Conservation (phyloP, 1,284 basidiomycete species). For the Bjerkandera adusta region DNA sequence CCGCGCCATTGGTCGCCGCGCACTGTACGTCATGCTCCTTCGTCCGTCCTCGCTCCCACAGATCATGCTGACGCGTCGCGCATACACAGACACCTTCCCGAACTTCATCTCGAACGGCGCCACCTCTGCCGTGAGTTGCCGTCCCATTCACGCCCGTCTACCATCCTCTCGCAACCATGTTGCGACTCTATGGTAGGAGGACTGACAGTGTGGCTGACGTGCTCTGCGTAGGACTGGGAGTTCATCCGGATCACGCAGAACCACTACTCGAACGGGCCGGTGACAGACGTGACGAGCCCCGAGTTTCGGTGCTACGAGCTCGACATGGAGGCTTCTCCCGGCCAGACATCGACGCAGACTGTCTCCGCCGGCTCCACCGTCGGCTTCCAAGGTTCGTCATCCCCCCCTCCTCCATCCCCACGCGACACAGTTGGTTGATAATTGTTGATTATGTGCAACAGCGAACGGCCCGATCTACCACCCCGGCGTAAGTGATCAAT, state of each 20-base stretch:
- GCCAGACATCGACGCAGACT: conserved; percentile 37
- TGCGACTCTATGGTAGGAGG: background rate
- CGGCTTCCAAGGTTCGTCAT: conserved; percentile 24
- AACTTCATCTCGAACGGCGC: conserved; percentile 21
- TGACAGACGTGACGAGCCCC: conserved; percentile 40
- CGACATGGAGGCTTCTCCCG: conserved; percentile 33
- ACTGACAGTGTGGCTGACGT: background rate
- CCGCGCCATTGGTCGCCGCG: conserved; percentile 21
- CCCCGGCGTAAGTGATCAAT: conserved; percentile 36
- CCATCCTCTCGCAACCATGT: background rate
- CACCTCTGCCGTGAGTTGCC: conserved; percentile 1
- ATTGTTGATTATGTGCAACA: background rate
- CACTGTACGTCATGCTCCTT: conserved; percentile 19
- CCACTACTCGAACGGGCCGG: conserved; percentile 40
- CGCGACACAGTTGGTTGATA: background rate
- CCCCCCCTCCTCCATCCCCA: conserved; percentile 19
- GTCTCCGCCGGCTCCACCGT: conserved; percentile 32
- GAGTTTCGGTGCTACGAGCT: conserved; percentile 47
- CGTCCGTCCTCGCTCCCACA: background rate
- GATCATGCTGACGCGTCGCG: background rate
- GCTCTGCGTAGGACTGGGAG: conserved; percentile 32
- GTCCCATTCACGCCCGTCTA: background rate
- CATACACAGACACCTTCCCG: conserved; percentile 24
- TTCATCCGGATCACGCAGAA: conserved; percentile 45
- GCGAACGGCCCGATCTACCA: conserved; percentile 29